These are phyloP conservation scores for Durotheca rogersii DNA, from an alignment of 495 filamentous ascomycete genomes.

Conservation along the genomic window DNA sequence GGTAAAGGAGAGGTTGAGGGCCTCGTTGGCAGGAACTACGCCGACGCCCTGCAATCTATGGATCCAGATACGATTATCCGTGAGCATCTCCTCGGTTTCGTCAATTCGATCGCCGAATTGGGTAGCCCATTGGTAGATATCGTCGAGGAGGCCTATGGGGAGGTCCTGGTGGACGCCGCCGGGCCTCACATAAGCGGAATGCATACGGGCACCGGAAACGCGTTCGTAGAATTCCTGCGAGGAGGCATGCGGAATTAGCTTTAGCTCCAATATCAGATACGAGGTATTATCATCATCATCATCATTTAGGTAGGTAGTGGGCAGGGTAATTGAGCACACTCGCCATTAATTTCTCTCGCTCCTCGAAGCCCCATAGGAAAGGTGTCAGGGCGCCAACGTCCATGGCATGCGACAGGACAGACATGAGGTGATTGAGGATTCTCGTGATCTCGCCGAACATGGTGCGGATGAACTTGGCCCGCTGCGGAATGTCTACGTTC, in stretches of 20 bases:
- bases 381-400: slow-evolving; percentile 98
- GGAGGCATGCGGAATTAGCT: slow-evolving; percentile 18
- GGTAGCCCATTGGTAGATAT: slow-evolving; percentile 99
- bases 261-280: slow-evolving; percentile 5
- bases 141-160: slow-evolving; percentile 90
- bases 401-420: slow-evolving; percentile 96
- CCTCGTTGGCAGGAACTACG: slow-evolving; percentile 86
- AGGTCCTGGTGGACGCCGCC: slow-evolving; percentile 96
- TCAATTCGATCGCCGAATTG: slow-evolving; percentile 99
- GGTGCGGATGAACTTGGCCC: slow-evolving; percentile 96
- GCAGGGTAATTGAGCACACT: slow-evolving; percentile 26
- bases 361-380: slow-evolving; percentile 99
- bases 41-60: slow-evolving; percentile 87
- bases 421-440: slow-evolving; percentile 97
- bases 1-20: slow-evolving; percentile 91
- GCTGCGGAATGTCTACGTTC: slow-evolving; percentile 93
- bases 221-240: slow-evolving; percentile 98
- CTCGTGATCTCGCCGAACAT: slow-evolving; percentile 96
- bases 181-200: slow-evolving; percentile 96
- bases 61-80: slow-evolving; percentile 99
- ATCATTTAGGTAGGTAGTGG: not conserved
- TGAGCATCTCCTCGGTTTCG: slow-evolving; percentile 97
- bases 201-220: slow-evolving; percentile 95
- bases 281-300: not conserved
- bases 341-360: slow-evolving; percentile 99